These are phyloP conservation scores for Allantophomopsis cytisporea DNA, from an alignment of 2,329 filamentous ascomycete genomes.

Conservation along the genomic window DNA sequence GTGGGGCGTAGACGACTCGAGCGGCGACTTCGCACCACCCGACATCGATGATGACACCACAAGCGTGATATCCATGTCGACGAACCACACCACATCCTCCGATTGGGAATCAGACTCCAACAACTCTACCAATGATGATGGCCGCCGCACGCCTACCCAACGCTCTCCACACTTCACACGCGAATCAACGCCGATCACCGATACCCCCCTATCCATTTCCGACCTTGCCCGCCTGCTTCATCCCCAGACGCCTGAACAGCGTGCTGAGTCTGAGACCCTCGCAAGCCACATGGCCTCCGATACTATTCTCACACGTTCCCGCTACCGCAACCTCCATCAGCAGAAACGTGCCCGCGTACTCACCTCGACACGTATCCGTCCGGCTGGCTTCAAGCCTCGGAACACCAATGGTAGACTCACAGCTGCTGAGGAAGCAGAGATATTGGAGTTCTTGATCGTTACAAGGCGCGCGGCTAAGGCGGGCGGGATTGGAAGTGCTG, in stretches of 20 bases:
- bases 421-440: constrained; percentile 43
- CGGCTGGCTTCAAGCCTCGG: constrained; percentile 15
- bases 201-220: constrained; percentile 48
- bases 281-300: constrained; percentile 65
- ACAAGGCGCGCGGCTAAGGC: constrained; percentile 7
- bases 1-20: constrained; percentile 73
- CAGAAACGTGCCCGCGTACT: constrained; percentile 59
- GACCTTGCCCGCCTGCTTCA: constrained; percentile 73
- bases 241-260: constrained; percentile 63
- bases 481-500: not conserved
- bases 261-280: constrained; percentile 67
- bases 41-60: constrained; percentile 53
- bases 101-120: constrained; percentile 34
- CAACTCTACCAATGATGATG: constrained; percentile 23
- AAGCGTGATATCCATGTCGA: constrained; percentile 55
- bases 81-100: constrained; percentile 25
- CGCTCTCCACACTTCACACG: constrained; percentile 32
- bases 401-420: constrained; percentile 27
- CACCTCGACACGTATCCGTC: constrained; percentile 27
- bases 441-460: constrained; percentile 46
- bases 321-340: constrained; percentile 55
- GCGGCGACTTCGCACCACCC: constrained; percentile 58
- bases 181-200: constrained; percentile 43
- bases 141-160: constrained; percentile 63
- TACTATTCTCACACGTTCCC: constrained; percentile 67